Percentiles rank a stretch among this genome's conserved stretches.
Evolutionary conservation across 805 yeast species (phyloP).

Genomic region (Candida quercuum): DNA sequence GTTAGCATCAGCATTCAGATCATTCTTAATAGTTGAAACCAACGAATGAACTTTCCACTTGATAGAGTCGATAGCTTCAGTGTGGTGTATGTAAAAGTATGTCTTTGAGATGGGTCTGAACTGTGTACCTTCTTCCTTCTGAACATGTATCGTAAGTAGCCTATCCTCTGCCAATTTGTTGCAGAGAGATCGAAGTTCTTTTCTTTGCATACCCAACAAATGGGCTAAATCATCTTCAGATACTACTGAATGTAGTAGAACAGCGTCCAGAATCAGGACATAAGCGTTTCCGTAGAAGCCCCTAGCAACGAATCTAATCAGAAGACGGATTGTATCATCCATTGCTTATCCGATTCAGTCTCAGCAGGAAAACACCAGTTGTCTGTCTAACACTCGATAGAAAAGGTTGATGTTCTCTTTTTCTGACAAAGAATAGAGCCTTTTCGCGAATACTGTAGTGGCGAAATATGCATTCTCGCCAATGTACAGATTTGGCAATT

Average conservation of each 20-base stretch:
- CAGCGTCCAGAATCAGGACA: constrained; percentile 80
- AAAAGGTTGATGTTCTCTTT: no score
- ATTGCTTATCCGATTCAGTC: no score
- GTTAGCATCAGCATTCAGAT: constrained; percentile 76
- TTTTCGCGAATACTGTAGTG: not conserved
- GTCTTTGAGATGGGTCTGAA: constrained; percentile 67
- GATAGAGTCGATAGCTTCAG: constrained; percentile 92
- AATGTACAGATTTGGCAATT: not conserved
- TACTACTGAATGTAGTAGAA: constrained; percentile 80
- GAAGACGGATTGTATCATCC: constrained; percentile 34
- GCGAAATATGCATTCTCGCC: no score
- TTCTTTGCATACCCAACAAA: constrained; percentile 76
- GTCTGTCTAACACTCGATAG: no score
- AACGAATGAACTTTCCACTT: constrained; percentile 94
- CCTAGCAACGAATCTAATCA: constrained; percentile 75
- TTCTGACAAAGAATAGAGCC: no score
- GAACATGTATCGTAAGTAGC: constrained; percentile 62
- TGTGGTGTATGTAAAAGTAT: constrained; percentile 80
- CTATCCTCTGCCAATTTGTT: constrained; percentile 82
- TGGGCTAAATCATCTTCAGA: constrained; percentile 88
- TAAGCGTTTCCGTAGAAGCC: constrained; percentile 86
- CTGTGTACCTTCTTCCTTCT: constrained; percentile 63
- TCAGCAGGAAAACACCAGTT: no score
- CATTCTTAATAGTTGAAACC: constrained; percentile 73
- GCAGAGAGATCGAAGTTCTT: constrained; percentile 79